Conservation (phyloP, 805 yeast species). For the Lipomyces japonicus region DNA sequence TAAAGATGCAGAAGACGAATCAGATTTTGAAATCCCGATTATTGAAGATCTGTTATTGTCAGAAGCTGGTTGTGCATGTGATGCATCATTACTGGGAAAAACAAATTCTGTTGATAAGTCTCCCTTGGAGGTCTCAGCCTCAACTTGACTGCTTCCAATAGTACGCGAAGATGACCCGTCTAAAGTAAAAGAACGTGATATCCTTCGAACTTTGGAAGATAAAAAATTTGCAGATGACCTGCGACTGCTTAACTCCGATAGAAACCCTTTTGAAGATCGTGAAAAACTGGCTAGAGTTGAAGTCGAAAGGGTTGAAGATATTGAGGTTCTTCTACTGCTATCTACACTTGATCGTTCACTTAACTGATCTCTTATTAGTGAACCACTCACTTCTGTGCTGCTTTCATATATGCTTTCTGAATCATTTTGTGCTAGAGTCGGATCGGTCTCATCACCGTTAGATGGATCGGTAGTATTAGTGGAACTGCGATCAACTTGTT, state of each 20-base stretch:
- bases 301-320: conserved; percentile 3
- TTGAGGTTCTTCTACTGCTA: conserved; percentile 6
- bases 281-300: conserved; percentile 2
- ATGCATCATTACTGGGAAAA: no score
- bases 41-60: no score
- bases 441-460: no score
- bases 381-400: no score
- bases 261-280: conserved; percentile 21
- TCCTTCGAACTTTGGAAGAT: conserved; percentile 22
- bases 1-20: not conserved
- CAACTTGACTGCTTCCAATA: not conserved
- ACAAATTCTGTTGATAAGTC: conserved; percentile 5
- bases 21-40: not conserved
- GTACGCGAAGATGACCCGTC: conserved; percentile 1
- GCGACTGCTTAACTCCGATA: conserved; percentile 12
- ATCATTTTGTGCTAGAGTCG: no score
- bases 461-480: no score
- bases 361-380: no score
- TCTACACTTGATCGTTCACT: no score
- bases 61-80: no score
- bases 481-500: no score
- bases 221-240: conserved; percentile 10
- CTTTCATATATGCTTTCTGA: no score
- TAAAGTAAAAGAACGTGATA: conserved; percentile 21
- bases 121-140: not conserved